Conservation (phyloP, 2,329 filamentous ascomycete genomes). For the Mariannaea elegans region DNA sequence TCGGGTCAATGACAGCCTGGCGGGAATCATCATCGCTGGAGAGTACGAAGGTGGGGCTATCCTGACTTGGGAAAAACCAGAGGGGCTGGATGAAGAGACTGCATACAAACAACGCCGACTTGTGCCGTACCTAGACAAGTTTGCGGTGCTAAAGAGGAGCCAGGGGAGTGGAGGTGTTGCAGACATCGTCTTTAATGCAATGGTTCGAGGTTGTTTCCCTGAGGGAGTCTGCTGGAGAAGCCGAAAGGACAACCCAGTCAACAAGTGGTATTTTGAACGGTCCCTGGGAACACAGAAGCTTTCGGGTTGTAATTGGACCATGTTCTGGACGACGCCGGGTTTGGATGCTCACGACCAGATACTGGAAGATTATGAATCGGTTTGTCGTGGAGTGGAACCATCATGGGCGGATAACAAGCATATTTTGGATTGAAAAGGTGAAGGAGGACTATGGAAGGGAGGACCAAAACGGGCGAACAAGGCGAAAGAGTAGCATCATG, state of each 20-base stretch:
- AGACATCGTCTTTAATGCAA: slow-evolving; percentile 94
- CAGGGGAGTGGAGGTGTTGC: slow-evolving; percentile 94
- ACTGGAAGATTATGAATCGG: slow-evolving; percentile 76
- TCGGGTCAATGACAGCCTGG: slow-evolving; percentile 82
- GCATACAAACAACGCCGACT: slow-evolving; percentile 67
- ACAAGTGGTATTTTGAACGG: slow-evolving; percentile 99
- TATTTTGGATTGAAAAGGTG: slow-evolving; percentile 61
- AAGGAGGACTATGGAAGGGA: no score
- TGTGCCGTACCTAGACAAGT: slow-evolving; percentile 97
- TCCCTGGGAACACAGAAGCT: slow-evolving; percentile 86
- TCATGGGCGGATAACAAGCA: slow-evolving; percentile 70
- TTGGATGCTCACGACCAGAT: slow-evolving; percentile 63
- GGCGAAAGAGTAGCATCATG: no score
- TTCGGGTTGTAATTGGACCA: slow-evolving; percentile 86
- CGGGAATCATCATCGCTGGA: slow-evolving; percentile 92
- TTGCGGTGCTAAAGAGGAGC: slow-evolving; percentile 87
- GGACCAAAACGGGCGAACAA: no score
- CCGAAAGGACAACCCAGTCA: slow-evolving; percentile 90
- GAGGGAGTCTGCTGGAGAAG: slow-evolving; percentile 92
- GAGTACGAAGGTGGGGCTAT: slow-evolving; percentile 97
- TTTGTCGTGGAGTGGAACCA: slow-evolving; percentile 72
- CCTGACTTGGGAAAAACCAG: slow-evolving; percentile 89
- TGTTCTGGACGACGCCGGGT: slow-evolving; percentile 94
- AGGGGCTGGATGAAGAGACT: slow-evolving; percentile 63
- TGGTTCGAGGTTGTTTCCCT: slow-evolving; percentile 90